Conservation (phyloP, 495 filamentous ascomycete genomes). For the Lepidopterella palustris region DNA sequence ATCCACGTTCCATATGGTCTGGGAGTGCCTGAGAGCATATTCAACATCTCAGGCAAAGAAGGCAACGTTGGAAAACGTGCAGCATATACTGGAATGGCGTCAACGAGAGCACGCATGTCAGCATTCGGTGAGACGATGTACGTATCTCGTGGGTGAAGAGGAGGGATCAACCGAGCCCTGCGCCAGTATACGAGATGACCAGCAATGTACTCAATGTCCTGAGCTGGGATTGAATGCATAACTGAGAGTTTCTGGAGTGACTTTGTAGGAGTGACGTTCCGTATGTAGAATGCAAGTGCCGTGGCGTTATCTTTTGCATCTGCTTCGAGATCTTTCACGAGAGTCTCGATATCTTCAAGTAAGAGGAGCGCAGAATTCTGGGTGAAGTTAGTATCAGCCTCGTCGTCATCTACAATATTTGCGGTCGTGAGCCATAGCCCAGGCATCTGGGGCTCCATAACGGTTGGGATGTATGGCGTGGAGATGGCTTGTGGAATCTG, state of each 20-base stretch:
- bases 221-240: slow-evolving; percentile 61
- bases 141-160: slow-evolving; percentile 81
- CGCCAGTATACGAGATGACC: slow-evolving; percentile 94
- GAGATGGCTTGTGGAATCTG: slow-evolving; percentile 80
- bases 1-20: slow-evolving; percentile 74
- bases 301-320: slow-evolving; percentile 63
- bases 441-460: slow-evolving; percentile 56
- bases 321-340: slow-evolving; percentile 74
- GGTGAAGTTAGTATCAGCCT: slow-evolving; percentile 59
- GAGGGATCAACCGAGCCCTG: slow-evolving; percentile 83
- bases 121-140: slow-evolving; percentile 92
- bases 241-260: slow-evolving; percentile 60
- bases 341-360: slow-evolving; percentile 73
- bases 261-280: slow-evolving; percentile 73
- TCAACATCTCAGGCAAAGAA: slow-evolving; percentile 75
- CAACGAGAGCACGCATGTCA: slow-evolving; percentile 64
- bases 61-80: slow-evolving; percentile 73
- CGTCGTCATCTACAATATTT: slow-evolving; percentile 64
- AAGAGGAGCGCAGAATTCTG: slow-evolving; percentile 83
- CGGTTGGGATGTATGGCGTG: slow-evolving; percentile 61
- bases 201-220: slow-evolving; percentile 75
- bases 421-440: slow-evolving; percentile 84
- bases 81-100: slow-evolving; percentile 66
- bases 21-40: slow-evolving; percentile 65
- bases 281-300: slow-evolving; percentile 75